Evolutionary conservation across 2,329 filamentous ascomycete genomes (phyloP).

Genomic region (Lachnellula occidentalis): DNA sequence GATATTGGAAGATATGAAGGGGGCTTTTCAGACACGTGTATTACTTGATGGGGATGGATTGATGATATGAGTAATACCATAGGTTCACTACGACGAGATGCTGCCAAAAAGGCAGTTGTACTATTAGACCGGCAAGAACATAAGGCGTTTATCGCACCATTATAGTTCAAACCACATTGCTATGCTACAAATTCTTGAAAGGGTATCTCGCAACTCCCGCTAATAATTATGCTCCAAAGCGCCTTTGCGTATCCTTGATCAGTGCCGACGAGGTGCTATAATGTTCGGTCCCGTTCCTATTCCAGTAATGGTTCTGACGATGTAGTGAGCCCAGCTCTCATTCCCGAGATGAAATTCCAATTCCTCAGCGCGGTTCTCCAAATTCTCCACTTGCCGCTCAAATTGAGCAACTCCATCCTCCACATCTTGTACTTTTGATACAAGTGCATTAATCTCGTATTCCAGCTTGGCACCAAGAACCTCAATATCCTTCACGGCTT

Average conservation of each 20-base stretch:
- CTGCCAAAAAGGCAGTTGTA: constrained; percentile 13
- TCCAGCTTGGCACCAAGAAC: constrained; percentile 78
- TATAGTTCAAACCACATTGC: constrained; percentile 6
- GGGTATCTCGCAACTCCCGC: constrained; percentile 27
- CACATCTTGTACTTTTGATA: constrained; percentile 77
- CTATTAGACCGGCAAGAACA: constrained; percentile 14
- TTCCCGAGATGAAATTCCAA: constrained; percentile 42
- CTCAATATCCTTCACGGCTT: constrained; percentile 73
- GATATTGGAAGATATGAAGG: background rate
- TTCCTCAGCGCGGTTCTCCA: constrained; percentile 59
- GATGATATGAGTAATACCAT: background rate
- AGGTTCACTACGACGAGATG: background rate
- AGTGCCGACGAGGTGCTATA: constrained; percentile 10
- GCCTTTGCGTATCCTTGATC: constrained; percentile 1
- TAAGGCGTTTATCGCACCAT: constrained; percentile 19
- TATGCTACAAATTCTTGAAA: constrained; percentile 21
- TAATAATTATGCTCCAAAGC: constrained; percentile 14
- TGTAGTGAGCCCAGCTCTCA: constrained; percentile 31
- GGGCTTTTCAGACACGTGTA: constrained; percentile 2
- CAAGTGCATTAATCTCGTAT: constrained; percentile 81
- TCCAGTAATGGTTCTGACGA: constrained; percentile 30
- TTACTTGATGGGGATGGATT: constrained; percentile 3
- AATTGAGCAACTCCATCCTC: constrained; percentile 78
- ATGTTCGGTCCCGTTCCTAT: constrained; percentile 30
- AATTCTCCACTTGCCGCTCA: constrained; percentile 68